Percentiles rank a stretch among this genome's conserved stretches.
phyloP scores from a whole-genome alignment of 768 basidiomycete species.

The Mycena albidolilacea region DNA sequence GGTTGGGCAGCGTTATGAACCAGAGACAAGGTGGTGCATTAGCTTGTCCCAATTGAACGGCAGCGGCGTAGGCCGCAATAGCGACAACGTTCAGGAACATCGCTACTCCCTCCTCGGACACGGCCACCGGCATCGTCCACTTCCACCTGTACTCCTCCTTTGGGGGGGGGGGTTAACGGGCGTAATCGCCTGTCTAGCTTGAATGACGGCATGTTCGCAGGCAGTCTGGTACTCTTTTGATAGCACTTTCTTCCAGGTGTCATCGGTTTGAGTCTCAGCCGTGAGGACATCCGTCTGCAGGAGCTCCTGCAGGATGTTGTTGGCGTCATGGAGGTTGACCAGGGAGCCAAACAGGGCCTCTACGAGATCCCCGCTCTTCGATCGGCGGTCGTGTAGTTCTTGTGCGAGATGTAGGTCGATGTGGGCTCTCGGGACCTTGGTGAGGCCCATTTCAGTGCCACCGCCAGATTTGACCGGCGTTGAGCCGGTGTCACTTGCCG shows the following conservation, averaged over 20 bases:
- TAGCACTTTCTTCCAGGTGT: background rate
- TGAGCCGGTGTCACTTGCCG: conserved; percentile 4
- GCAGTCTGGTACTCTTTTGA: conserved; percentile 3
- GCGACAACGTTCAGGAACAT: conserved; percentile 26
- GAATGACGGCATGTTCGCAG: conserved; percentile 7
- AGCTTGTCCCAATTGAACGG: conserved; percentile 12
- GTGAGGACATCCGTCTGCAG: conserved; percentile 10
- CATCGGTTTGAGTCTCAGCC: background rate
- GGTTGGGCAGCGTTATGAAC: conserved; percentile 13
- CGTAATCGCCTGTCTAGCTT: conserved; percentile 13
- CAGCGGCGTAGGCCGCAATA: conserved; percentile 25
- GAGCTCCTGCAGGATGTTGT: conserved; percentile 20
- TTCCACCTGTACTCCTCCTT: conserved; percentile 21
- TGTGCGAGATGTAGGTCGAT: background rate
- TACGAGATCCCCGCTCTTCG: conserved; percentile 19
- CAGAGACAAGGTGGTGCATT: conserved; percentile 15
- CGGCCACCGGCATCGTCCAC: conserved; percentile 12
- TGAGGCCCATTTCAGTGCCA: conserved; percentile 11
- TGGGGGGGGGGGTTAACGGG: conserved; percentile 4
- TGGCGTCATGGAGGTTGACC: conserved; percentile 10
- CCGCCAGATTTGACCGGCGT: conserved; percentile 7
- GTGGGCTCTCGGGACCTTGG: conserved; percentile 9
- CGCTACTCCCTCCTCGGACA: conserved; percentile 9
- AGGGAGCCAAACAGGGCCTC: conserved; percentile 25
- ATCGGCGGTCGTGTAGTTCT: conserved; percentile 9